A percentile compares a stretch with the other conserved stretches of the same genome.
These are phyloP conservation scores for Cladobotryum protrusum DNA, from an alignment of 2,329 filamentous ascomycete genomes.

Conservation along the genomic window DNA sequence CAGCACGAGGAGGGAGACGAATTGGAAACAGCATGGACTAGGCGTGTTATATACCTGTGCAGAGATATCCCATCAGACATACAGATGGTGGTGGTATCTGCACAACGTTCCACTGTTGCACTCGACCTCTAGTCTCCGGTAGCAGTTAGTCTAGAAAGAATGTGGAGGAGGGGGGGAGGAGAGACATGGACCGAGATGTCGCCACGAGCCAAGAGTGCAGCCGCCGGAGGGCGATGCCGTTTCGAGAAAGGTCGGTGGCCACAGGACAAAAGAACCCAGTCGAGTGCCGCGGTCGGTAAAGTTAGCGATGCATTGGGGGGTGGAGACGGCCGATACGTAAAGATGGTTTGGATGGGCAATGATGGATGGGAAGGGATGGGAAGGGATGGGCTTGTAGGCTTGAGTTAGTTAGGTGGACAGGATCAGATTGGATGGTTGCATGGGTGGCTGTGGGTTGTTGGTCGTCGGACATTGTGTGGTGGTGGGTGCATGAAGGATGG, in stretches of 20 bases:
- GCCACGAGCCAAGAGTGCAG: conserved; percentile 15
- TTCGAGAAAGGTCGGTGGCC: conserved; percentile 14
- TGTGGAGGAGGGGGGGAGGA: background rate
- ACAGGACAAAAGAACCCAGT: conserved; percentile 17
- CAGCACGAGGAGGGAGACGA: conserved; percentile 6
- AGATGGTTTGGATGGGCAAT: background rate
- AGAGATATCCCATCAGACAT: background rate
- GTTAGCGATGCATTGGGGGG: background rate
- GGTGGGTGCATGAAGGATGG: too few relatives aligned
- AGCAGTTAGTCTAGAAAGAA: background rate
- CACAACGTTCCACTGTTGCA: background rate
- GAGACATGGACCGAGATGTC: background rate
- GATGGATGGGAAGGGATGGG: background rate
- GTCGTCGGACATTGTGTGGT: too few relatives aligned
- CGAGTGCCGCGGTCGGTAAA: conserved; percentile 9
- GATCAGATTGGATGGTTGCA: too few relatives aligned
- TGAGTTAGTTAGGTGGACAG: too few relatives aligned
- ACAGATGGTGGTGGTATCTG: too few relatives aligned
- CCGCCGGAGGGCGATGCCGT: conserved; percentile 17
- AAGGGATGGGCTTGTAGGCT: too few relatives aligned
- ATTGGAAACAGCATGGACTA: background rate
- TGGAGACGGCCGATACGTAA: background rate
- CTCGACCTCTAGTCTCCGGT: background rate
- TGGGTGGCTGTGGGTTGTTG: too few relatives aligned
- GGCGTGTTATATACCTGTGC: conserved; percentile 6